Percentiles rank a stretch among this genome's conserved stretches.
Evolutionary conservation across 2,329 filamentous ascomycete genomes (phyloP).

Genomic region (Pyricularia sp.): DNA sequence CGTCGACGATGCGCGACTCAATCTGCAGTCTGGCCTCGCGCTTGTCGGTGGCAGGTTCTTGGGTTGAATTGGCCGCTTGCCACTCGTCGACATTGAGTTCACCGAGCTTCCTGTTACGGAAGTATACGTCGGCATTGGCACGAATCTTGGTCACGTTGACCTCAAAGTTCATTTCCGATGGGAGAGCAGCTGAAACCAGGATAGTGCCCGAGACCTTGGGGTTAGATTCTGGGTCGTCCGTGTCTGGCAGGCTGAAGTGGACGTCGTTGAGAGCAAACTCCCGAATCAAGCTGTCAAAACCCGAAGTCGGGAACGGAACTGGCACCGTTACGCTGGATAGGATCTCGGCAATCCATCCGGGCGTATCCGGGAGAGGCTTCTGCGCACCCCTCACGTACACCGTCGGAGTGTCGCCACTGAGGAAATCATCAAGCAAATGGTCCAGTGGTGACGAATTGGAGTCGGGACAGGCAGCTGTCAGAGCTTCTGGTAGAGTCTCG

Average conservation of each 20-base stretch:
- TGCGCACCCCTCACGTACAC: slow-evolving; percentile 74
- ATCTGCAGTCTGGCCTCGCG: slow-evolving; percentile 56
- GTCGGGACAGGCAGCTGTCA: slow-evolving; percentile 63
- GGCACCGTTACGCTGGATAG: slow-evolving; percentile 73
- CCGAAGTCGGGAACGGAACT: slow-evolving; percentile 68
- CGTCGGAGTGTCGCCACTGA: slow-evolving; percentile 65
- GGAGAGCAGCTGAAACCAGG: slow-evolving; percentile 63
- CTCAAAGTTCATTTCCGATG: slow-evolving; percentile 75
- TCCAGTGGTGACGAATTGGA: slow-evolving; percentile 75
- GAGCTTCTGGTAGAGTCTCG: slow-evolving; percentile 55
- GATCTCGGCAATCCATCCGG: slow-evolving; percentile 70
- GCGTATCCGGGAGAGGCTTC: slow-evolving; percentile 52
- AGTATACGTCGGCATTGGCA: slow-evolving; percentile 69
- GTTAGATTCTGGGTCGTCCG: slow-evolving; percentile 56
- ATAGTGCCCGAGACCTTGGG: slow-evolving; percentile 77
- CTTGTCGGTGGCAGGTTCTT: slow-evolving; percentile 41
- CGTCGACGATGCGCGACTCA: slow-evolving; percentile 61
- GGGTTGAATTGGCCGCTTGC: slow-evolving; percentile 69
- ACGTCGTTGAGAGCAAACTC: slow-evolving; percentile 81
- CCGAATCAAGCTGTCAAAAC: slow-evolving; percentile 70
- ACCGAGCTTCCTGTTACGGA: slow-evolving; percentile 65
- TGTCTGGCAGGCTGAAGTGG: slow-evolving; percentile 73
- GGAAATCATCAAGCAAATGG: slow-evolving; percentile 63
- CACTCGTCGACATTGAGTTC: slow-evolving; percentile 67
- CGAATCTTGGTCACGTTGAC: slow-evolving; percentile 65